Base-by-base conservation (phyloP, 2,329 filamentous ascomycete species). In the Mycosphaerella sp. region DNA sequence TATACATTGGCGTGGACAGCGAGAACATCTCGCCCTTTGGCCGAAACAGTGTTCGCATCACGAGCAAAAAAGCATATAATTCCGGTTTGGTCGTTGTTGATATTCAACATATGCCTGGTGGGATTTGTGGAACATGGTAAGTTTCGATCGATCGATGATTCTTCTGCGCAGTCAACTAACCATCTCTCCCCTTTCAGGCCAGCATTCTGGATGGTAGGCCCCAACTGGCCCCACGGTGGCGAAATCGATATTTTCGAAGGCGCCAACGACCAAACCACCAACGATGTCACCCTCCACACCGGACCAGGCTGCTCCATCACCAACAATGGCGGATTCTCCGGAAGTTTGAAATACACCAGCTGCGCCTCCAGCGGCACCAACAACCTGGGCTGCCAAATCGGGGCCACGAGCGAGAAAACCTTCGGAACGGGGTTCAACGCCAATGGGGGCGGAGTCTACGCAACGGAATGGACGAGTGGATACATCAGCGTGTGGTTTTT, bases 1-100 rank as follows among this genome's bases (percentile, higher is more conserved):
- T 45, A 63, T 67, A 34, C 48, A 68, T 73, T 56, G 62, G 66
- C 12, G 68, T 69, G 5, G 71, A 73, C 44, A 63, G 58, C 54
- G 63, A 44, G 11, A 68, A 68, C 48, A 75, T 75, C 1, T 76
- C 62, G 0, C 76, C 79, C 2, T 55, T 56, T 48, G 87, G 88
- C 36, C 85, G 89, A 41, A 73, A 76, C 45, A 90, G 86, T 23
- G 82, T 89, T 32, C 84, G 89, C 14, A 72, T 95, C 10, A 80
- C 82, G 42, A 87, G 83, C 69, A 84, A 80, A 50, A 75, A 80
- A 47, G 69, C 74, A 3, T 90, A 83, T 67, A 80, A 76, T 31
- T 76, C 83, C 60, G 86, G 84, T 1, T 77, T 89, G 8, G 82
- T 89, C 62, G 82, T 90, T 47, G 76, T 85, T 21, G 86, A 90